Evolutionary conservation across 2,329 filamentous ascomycete genomes (phyloP).

Genomic region (Biscogniauxia mediterranea): DNA sequence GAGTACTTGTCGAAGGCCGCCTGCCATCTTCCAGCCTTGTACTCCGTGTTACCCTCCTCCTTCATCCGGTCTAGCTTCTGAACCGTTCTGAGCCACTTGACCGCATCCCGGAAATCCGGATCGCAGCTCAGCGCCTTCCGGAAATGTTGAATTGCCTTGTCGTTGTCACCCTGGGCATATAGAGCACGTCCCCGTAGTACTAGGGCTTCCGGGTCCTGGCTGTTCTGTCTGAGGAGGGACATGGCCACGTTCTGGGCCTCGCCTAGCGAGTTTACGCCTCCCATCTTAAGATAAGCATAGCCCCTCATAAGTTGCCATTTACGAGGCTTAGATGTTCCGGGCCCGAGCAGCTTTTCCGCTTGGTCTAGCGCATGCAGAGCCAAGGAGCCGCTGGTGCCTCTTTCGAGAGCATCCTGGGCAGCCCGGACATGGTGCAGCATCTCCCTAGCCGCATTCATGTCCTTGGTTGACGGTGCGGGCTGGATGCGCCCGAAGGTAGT

Average conservation of each 20-base stretch:
- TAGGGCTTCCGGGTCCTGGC: constrained; percentile 88
- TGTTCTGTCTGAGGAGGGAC: constrained; percentile 79
- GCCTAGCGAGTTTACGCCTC: constrained; percentile 80
- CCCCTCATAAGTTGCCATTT: constrained; percentile 94
- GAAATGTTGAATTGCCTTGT: constrained; percentile 91
- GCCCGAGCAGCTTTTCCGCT: constrained; percentile 77
- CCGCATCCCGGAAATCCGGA: constrained; percentile 83
- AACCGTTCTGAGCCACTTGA: constrained; percentile 85
- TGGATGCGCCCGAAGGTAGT: constrained; percentile 78
- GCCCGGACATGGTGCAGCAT: constrained; percentile 82
- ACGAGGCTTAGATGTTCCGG: constrained; percentile 74
- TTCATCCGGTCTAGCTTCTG: constrained; percentile 93
- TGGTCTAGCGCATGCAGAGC: constrained; percentile 87
- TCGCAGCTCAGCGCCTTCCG: constrained; percentile 86
- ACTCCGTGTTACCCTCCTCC: constrained; percentile 86
- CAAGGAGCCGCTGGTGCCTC: constrained; percentile 83
- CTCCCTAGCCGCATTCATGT: constrained; percentile 75
- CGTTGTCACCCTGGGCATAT: constrained; percentile 90
- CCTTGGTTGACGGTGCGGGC: constrained; percentile 78
- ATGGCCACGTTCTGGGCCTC: constrained; percentile 94
- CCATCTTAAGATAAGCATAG: constrained; percentile 91
- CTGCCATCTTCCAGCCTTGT: constrained; percentile 80
- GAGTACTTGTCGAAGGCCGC: constrained; percentile 83
- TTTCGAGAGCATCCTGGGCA: constrained; percentile 72
- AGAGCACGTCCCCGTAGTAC: constrained; percentile 84